Conservation (phyloP, 768 basidiomycete species). For the Auricularia auricula-judae region DNA sequence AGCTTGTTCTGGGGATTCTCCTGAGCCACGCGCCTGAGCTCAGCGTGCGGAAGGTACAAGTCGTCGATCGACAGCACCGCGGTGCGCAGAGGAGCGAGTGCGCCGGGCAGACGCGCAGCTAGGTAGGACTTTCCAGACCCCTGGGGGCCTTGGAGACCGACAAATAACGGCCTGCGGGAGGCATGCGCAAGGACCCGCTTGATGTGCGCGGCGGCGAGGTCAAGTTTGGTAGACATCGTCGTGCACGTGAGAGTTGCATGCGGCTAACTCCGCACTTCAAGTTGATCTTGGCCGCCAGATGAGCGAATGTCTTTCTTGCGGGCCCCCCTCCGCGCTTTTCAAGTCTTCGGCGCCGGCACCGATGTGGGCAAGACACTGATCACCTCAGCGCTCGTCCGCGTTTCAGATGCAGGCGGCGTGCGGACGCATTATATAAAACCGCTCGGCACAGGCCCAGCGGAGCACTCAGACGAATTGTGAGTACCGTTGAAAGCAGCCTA, state of each 20-base stretch:
- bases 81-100: conserved; percentile 38
- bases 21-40: conserved; percentile 42
- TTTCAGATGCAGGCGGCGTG: conserved; percentile 47
- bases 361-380: conserved; percentile 93
- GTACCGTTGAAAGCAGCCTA: conserved; percentile 11
- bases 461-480: conserved; percentile 80
- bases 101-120: conserved; percentile 41
- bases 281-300: too few species aligned
- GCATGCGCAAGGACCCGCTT: neutral
- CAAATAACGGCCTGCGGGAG: conserved; percentile 51
- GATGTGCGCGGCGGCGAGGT: neutral
- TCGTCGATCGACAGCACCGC: conserved; percentile 72
- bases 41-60: conserved; percentile 68
- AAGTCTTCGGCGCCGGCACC: conserved; percentile 93
- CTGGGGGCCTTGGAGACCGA: conserved; percentile 88
- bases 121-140: conserved; percentile 88
- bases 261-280: neutral
- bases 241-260: neutral
- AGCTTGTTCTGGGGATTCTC: conserved; percentile 50
- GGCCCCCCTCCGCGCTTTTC: conserved; percentile 56
- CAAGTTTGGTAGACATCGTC: neutral
- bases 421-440: conserved; percentile 74
- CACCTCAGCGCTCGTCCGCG: conserved; percentile 71
- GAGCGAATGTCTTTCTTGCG: too few species aligned
- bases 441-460: conserved; percentile 73